Evolutionary conservation across 352 stramenopile genomes (phyloP).

Genomic region (Peronospora belbahrii): DNA sequence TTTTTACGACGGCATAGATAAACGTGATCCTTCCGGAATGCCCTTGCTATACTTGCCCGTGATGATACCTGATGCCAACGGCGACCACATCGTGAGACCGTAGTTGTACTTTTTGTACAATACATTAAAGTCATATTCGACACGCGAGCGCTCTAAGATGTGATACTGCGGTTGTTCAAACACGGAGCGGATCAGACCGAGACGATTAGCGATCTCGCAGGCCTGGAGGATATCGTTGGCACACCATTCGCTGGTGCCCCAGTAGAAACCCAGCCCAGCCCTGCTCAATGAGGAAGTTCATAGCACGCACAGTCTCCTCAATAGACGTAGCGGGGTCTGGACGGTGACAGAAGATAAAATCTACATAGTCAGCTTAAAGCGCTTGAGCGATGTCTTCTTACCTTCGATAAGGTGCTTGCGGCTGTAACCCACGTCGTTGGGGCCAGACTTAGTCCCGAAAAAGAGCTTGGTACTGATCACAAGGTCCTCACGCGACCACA

Average conservation of each 20-base stretch:
- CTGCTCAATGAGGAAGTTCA: conserved; percentile 54
- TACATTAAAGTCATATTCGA: conserved; percentile 67
- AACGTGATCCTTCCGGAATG: conserved; percentile 58
- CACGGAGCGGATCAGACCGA: conserved; percentile 31
- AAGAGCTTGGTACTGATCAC: conserved; percentile 70
- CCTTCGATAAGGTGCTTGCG: conserved; percentile 58
- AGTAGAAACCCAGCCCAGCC: conserved; percentile 43
- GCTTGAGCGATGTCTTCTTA: conserved; percentile 50
- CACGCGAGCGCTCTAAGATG: conserved; percentile 56
- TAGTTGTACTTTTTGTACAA: conserved; percentile 69
- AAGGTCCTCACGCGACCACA: conserved; percentile 49
- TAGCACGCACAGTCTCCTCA: conserved; percentile 58
- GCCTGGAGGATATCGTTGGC: conserved; percentile 59
- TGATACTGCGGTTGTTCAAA: conserved; percentile 73
- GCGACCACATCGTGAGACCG: conserved; percentile 66
- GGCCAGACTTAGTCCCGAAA: conserved; percentile 32
- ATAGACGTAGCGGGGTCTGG: conserved; percentile 53
- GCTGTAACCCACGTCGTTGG: conserved; percentile 34
- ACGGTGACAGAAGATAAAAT: conserved; percentile 66
- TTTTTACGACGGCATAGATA: conserved; percentile 49
- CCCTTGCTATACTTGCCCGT: conserved; percentile 81
- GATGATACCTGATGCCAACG: conserved; percentile 56
- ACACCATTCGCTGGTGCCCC: conserved; percentile 74
- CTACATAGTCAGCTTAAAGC: conserved; percentile 50
- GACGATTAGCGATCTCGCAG: conserved; percentile 36